Percentiles rank a stretch among this genome's conserved stretches.
phyloP scores from a whole-genome alignment of 176 grass and related monocot species.

The Zea luxurians region DNA sequence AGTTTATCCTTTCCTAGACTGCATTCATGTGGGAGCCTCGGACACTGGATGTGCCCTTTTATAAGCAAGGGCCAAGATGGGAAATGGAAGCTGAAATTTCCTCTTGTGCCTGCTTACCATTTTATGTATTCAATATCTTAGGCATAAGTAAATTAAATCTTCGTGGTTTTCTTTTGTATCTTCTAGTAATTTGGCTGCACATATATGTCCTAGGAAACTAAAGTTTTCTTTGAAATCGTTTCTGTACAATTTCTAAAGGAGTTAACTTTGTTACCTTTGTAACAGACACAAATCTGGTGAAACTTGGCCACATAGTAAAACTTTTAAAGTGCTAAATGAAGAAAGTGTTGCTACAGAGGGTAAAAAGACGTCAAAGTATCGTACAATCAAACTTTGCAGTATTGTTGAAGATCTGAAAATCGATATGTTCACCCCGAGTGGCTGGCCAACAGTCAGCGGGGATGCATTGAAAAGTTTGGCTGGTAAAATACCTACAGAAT shows the following conservation, averaged over 20 bases:
- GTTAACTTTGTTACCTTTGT: slow-evolving; percentile 32
- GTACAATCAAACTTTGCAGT: slow-evolving; percentile 53
- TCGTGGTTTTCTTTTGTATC: not conserved
- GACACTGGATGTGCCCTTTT: not conserved
- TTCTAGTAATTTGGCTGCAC: not conserved
- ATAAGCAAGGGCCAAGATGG: not conserved
- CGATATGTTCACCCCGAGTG: slow-evolving; percentile 55
- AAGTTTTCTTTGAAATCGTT: slow-evolving; percentile 19
- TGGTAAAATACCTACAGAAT: slow-evolving; percentile 63
- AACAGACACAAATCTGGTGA: slow-evolving; percentile 53
- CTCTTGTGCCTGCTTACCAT: slow-evolving; percentile 12
- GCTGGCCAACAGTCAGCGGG: slow-evolving; percentile 63
- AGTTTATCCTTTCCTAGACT: no score
- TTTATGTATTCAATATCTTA: slow-evolving; percentile 26
- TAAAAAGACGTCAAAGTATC: slow-evolving; percentile 59
- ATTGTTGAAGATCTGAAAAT: slow-evolving; percentile 63
- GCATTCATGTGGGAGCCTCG: no score
- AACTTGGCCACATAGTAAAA: slow-evolving; percentile 55
- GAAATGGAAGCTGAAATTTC: slow-evolving; percentile 11
- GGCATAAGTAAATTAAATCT: not conserved
- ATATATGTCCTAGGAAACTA: not conserved
- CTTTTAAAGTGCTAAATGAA: slow-evolving; percentile 75
- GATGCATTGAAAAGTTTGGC: slow-evolving; percentile 66
- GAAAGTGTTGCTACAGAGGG: slow-evolving; percentile 49
- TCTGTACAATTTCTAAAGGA: slow-evolving; percentile 17